A percentile compares a stretch with the other conserved stretches of the same genome.
phyloP scores from a whole-genome alignment of 257 asterid genomes.

The Solanum habrochaites region DNA sequence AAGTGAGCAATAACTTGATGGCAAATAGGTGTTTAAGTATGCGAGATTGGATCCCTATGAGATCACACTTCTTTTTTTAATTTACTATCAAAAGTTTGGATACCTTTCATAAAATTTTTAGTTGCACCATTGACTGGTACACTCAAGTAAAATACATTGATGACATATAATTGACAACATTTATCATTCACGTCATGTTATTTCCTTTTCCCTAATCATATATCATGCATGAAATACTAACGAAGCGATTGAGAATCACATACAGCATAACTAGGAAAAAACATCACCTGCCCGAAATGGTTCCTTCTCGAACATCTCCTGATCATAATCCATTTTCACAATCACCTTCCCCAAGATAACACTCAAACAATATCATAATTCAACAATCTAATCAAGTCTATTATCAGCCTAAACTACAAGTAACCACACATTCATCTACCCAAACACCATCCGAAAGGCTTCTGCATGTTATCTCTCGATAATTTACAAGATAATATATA shows the following conservation, averaged over 20 bases:
- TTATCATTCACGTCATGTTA: background rate
- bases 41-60: background rate
- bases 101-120: too few relatives aligned
- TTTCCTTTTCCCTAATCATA: background rate
- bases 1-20: background rate
- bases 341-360: background rate
- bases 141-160: background rate
- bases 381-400: too few relatives aligned
- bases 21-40: background rate
- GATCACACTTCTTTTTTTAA: too few relatives aligned
- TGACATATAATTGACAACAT: background rate
- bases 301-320: background rate
- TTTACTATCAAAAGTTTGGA: background rate
- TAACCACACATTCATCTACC: background rate
- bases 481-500: too few relatives aligned
- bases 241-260: too few relatives aligned
- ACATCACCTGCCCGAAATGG: background rate
- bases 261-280: too few relatives aligned
- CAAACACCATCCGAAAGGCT: background rate
- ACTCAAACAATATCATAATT: background rate
- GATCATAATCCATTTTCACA: background rate
- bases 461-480: background rate
- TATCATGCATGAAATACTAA: background rate
- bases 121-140: fast-evolving
- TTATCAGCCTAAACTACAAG: background rate